Base-by-base conservation (phyloP, 352 stramenopile genomes). In the Phytophthora hybrid region DNA sequence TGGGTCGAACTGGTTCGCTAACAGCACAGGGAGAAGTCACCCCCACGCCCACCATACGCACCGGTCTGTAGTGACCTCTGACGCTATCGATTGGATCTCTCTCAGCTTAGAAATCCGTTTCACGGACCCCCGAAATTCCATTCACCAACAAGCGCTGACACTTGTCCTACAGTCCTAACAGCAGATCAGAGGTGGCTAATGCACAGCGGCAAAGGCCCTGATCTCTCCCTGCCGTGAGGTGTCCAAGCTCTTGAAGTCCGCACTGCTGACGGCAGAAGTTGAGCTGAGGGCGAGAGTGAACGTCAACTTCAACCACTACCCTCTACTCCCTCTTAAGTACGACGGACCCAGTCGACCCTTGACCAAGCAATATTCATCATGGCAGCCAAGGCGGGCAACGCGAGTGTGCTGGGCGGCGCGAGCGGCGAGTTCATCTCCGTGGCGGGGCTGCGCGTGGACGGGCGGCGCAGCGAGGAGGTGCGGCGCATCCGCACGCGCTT, bases 391-490 rank as follows among this genome's bases (percentile, higher is more conserved):
- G 87, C 83, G 37, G 87, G 80, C 13, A 88, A 81, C 56, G 74
- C 84, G 59, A 89, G 82, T 58, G 83, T 82, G 11, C 52, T 94
- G 31, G 84, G 82, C 66, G 83, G 75, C 9, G 80, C 83, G 6
- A 76, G 78, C 59, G 88, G 88, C 66, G 90, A 96, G 78, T 94
- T 89, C 73, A 88, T 97, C 71, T 95, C 88, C 9, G 82, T 96
- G 19, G 87, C 91, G 6, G 90, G 89, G 26, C 83, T 98, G 23
- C 91, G 92, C 21, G 81, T 93, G 6, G 92, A 98, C 59, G 92
- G 92, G 0, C 88, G 92, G 8, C 90, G 92, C 47, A 90, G 85
- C 18, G 79, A 97, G 23, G 92, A 98, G 56, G 85, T 96, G 56
- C 90, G 92, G 6, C 88, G 91, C 68, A 79, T 98, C 37, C 86